Percentiles rank a stretch among this genome's conserved stretches.
These are phyloP conservation scores for Aspergillus baeticus DNA, from an alignment of 495 filamentous ascomycete species.

Conservation along the genomic window DNA sequence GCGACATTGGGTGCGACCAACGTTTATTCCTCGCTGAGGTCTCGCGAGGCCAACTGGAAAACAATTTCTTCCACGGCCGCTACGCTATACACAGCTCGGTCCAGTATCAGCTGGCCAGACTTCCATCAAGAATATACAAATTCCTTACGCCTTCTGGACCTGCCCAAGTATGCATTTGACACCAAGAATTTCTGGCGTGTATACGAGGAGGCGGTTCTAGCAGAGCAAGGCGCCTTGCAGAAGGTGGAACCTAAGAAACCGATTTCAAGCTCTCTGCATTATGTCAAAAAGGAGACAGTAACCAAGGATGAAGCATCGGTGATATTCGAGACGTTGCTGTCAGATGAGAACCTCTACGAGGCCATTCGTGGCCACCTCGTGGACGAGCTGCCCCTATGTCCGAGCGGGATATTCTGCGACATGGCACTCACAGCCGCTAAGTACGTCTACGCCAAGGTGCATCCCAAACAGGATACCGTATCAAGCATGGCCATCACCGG, in stretches of 20 bases:
- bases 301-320: not conserved
- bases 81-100: not conserved
- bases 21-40: not conserved
- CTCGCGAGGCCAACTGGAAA: not conserved
- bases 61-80: not conserved
- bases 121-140: constrained; percentile 4
- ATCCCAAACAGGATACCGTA: not conserved
- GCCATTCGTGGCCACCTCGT: constrained; percentile 8
- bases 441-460: not conserved
- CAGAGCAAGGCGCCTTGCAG: too few relatives aligned
- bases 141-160: not conserved
- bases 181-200: constrained; percentile 1
- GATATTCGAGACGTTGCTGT: not conserved
- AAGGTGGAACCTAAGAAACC: not conserved
- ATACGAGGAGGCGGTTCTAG: not conserved
- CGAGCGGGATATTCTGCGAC: constrained; percentile 4
- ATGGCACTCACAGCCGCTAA: constrained; percentile 7
- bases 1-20: not conserved
- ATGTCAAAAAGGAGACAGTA: not conserved
- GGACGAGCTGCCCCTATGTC: constrained; percentile 2
- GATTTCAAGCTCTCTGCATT: not conserved
- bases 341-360: not conserved
- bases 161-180: constrained; percentile 12
- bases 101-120: not conserved
- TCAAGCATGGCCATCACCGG: not conserved